These are phyloP conservation scores for Annona cherimola DNA, from an alignment of 164 flowering plant species.

Conservation along the genomic window DNA sequence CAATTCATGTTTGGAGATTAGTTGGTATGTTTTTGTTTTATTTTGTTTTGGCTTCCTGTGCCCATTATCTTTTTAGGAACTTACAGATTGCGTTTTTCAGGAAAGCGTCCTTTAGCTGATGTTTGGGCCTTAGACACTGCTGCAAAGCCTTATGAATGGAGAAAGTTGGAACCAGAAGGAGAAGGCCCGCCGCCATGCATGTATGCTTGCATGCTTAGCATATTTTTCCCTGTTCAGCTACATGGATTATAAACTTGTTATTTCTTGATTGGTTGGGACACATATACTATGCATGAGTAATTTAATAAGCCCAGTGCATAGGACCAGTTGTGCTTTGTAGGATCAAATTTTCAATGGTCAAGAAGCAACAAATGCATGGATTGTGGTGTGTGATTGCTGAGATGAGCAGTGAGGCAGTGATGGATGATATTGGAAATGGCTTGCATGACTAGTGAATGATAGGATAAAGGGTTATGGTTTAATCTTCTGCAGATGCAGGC, in stretches of 20 bases:
- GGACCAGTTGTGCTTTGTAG: too few relatives aligned
- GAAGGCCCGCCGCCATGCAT: constrained; percentile 99
- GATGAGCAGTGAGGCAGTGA: not conserved
- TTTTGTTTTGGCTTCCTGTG: not conserved
- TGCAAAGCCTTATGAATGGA: constrained; percentile 99
- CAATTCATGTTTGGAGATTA: too few relatives aligned
- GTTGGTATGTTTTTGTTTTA: not conserved
- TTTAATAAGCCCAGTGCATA: too few relatives aligned
- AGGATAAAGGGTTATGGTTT: too few relatives aligned
- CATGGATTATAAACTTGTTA: not conserved
- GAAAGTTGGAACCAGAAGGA: constrained; percentile 99
- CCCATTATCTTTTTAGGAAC: not conserved
- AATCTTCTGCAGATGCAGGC: too few relatives aligned
- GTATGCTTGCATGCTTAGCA: constrained; percentile 32
- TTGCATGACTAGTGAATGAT: too few relatives aligned
- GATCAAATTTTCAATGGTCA: too few relatives aligned
- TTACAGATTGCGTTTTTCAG: constrained; percentile 32
- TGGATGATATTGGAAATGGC: too few relatives aligned
- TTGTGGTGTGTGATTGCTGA: not conserved
- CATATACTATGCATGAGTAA: too few relatives aligned
- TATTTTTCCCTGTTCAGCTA: not conserved
- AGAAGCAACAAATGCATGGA: too few relatives aligned
- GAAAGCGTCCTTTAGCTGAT: constrained; percentile 96
- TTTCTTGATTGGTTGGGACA: not conserved
- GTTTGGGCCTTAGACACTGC: constrained; percentile 99